Conservation (phyloP, 352 stramenopile species). For the Pythium myriotylum region DNA sequence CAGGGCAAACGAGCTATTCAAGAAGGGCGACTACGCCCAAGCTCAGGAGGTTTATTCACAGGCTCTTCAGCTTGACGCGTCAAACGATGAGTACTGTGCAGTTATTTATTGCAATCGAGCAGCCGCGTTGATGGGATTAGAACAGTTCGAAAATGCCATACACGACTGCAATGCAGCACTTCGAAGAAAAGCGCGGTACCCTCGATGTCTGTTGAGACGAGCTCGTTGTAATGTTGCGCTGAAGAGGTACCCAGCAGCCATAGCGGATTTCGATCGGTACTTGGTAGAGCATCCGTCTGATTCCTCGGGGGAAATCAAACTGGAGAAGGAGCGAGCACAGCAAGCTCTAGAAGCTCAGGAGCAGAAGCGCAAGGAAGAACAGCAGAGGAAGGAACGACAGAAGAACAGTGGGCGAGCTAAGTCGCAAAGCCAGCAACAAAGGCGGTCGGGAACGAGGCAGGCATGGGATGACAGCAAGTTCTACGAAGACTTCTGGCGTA, state of each 20-base stretch:
- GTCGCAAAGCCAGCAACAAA: slow-evolving; percentile 42
- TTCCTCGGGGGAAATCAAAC: slow-evolving; percentile 34
- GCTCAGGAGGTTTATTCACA: slow-evolving; percentile 68
- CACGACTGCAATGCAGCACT: slow-evolving; percentile 78
- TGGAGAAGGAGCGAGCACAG: slow-evolving; percentile 55
- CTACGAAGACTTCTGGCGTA: slow-evolving; percentile 49
- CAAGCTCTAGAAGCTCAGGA: slow-evolving; percentile 52
- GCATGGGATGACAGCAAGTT: slow-evolving; percentile 56
- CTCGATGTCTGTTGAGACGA: slow-evolving; percentile 60
- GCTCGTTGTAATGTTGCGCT: slow-evolving; percentile 70
- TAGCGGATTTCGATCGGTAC: slow-evolving; percentile 81
- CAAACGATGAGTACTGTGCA: slow-evolving; percentile 75
- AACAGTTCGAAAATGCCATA: slow-evolving; percentile 63
- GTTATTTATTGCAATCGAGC: slow-evolving; percentile 85
- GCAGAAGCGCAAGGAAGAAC: slow-evolving; percentile 47
- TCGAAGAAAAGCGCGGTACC: slow-evolving; percentile 59
- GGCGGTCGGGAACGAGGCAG: slow-evolving; percentile 38
- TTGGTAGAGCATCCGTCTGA: slow-evolving; percentile 47
- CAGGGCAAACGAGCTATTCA: slow-evolving; percentile 71
- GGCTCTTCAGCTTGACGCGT: slow-evolving; percentile 59
- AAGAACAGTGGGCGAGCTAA: slow-evolving; percentile 22
- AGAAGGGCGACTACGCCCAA: slow-evolving; percentile 49
- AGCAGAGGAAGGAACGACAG: slow-evolving; percentile 34
- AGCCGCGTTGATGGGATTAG: slow-evolving; percentile 75
- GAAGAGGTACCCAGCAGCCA: slow-evolving; percentile 55